A percentile compares a stretch with the other conserved stretches of the same genome.
These are phyloP conservation scores for Monosporascus sp. DNA, from an alignment of 2,329 filamentous ascomycete species.

Conservation along the genomic window DNA sequence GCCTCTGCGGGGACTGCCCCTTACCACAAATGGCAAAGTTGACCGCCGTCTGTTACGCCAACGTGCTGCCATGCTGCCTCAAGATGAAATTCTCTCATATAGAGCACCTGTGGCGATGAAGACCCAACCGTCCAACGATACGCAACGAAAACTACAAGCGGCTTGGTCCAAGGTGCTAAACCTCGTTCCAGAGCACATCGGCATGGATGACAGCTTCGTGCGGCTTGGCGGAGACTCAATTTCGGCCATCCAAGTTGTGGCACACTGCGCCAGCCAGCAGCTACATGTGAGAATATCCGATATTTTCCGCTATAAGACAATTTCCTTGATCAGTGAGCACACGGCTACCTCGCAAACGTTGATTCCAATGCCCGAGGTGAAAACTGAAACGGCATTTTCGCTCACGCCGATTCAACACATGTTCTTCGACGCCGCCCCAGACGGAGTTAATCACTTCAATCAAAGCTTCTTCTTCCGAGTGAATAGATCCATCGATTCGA, in stretches of 20 bases:
- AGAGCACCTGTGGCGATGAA: too few relatives aligned
- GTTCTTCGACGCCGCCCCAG: constrained; percentile 1
- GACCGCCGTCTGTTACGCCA: not conserved
- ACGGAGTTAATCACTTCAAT: constrained; percentile 1
- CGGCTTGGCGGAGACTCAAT: constrained; percentile 8
- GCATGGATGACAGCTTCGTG: not conserved
- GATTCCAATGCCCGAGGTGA: not conserved
- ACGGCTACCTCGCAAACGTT: not conserved
- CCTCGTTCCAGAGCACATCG: not conserved
- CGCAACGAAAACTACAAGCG: not conserved
- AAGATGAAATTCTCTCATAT: not conserved
- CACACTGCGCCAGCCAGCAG: not conserved
- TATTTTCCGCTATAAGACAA: constrained; percentile 3
- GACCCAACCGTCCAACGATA: too few relatives aligned
- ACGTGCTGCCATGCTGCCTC: not conserved
- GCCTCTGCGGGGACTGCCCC: not conserved
- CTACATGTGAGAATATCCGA: constrained; percentile 1
- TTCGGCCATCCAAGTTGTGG: constrained; percentile 6
- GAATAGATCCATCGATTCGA: not conserved
- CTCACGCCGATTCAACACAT: constrained; percentile 1
- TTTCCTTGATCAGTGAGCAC: not conserved
- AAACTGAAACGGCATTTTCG: not conserved
- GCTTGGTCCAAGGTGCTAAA: constrained; percentile 7
- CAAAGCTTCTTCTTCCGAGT: constrained; percentile 1
- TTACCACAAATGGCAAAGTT: not conserved